A percentile compares a stretch with the other conserved stretches of the same genome.
Evolutionary conservation across 2,329 filamentous ascomycete genomes (phyloP).

Genomic region (Colletotrichum eleusines): DNA sequence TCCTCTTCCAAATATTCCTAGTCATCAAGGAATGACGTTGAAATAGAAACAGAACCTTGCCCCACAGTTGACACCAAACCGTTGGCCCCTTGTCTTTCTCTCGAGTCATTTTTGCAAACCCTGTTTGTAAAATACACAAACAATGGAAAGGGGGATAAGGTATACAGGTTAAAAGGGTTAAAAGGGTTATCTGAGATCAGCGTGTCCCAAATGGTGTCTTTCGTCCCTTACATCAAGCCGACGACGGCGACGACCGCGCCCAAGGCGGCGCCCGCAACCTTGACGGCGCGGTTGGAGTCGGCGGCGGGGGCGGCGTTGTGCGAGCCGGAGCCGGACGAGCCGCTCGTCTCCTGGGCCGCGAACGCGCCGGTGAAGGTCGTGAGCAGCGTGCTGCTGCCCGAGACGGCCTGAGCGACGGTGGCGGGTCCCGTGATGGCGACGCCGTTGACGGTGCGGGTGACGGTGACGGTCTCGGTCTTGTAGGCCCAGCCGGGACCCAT

Average conservation of each 20-base stretch:
- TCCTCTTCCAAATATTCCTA: background rate
- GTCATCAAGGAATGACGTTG: constrained; percentile 14
- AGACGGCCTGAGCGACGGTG: constrained; percentile 30
- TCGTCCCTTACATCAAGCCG: constrained; percentile 41
- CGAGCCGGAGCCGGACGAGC: constrained; percentile 22
- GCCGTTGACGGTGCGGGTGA: constrained; percentile 34
- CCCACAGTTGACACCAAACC: background rate
- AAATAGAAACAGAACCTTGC: constrained; percentile 17
- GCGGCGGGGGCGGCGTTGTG: constrained; percentile 17
- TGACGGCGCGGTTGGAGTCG: constrained; percentile 36
- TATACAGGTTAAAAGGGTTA: constrained; percentile 20
- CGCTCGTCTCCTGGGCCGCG: constrained; percentile 37
- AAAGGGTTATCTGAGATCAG: too few species aligned
- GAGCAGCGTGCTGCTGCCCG: constrained; percentile 44
- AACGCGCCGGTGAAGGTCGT: constrained; percentile 42
- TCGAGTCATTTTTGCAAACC: constrained; percentile 22
- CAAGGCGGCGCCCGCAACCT: constrained; percentile 42
- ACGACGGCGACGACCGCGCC: constrained; percentile 43
- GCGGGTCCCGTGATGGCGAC: constrained; percentile 24
- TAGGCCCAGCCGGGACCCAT: constrained; percentile 44
- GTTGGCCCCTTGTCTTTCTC: constrained; percentile 16
- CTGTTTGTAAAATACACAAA: constrained; percentile 5
- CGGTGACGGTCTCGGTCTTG: constrained; percentile 44
- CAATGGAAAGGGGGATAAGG: constrained; percentile 21
- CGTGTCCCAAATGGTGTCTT: background rate